A percentile compares a stretch with the other conserved stretches of the same genome.
phyloP scores from a whole-genome alignment of 345 rosid species.

The Arabis alpina region DNA sequence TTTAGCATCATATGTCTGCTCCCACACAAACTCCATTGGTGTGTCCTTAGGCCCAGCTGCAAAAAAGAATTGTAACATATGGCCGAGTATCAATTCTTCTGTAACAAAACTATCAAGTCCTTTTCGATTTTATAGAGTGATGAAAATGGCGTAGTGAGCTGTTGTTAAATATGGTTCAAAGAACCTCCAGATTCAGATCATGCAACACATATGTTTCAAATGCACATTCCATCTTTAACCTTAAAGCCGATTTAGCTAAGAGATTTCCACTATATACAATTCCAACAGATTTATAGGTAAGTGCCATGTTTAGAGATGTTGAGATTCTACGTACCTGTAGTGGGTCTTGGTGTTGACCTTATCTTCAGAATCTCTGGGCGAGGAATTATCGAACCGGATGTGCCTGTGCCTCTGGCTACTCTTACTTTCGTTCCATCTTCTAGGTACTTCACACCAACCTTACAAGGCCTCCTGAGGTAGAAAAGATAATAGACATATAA shows the following conservation, averaged over 20 bases:
- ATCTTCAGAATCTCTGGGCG: slow-evolving; percentile 94
- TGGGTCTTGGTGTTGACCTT: slow-evolving; percentile 86
- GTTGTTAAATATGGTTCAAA: neutral
- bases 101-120: neutral
- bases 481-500: slow-evolving; percentile 5
- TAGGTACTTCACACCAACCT: slow-evolving; percentile 77
- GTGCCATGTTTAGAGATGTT: neutral
- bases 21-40: slow-evolving; percentile 74
- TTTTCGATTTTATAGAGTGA: neutral
- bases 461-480: slow-evolving; percentile 75
- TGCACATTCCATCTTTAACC: slow-evolving; percentile 1
- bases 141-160: neutral
- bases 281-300: neutral
- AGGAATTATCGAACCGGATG: slow-evolving; percentile 90
- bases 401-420: slow-evolving; percentile 83
- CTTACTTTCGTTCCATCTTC: slow-evolving; percentile 99
- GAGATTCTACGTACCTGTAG: slow-evolving; percentile 54
- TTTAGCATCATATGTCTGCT: slow-evolving; percentile 81
- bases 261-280: neutral
- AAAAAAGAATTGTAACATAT: neutral
- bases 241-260: neutral
- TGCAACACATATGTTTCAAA: neutral
- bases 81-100: slow-evolving; percentile 2
- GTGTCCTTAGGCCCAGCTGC: slow-evolving; percentile 97
- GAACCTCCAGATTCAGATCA: neutral